Conservation (phyloP, 176 grass and related monocot species). For the Aechmea fasciata region DNA sequence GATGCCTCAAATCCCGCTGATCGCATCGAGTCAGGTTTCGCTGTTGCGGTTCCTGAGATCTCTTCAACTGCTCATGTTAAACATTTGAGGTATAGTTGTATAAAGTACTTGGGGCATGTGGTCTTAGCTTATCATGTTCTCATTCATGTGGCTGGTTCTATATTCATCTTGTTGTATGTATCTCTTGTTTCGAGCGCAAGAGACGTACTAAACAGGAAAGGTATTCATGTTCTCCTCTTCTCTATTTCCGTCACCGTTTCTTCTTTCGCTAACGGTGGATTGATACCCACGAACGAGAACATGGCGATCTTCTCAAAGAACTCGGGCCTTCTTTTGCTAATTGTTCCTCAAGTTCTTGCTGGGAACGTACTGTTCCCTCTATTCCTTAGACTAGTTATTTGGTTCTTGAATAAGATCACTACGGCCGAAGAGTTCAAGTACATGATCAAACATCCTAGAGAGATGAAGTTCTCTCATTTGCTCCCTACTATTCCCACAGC, state of each 20-base stretch:
- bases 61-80: not conserved
- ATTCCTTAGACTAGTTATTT: constrained; percentile 37
- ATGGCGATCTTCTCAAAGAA: constrained; percentile 56
- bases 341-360: constrained; percentile 45
- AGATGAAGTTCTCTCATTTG: constrained; percentile 23
- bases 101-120: constrained; percentile 29
- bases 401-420: constrained; percentile 13
- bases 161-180: constrained; percentile 37
- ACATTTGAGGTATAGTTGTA: constrained; percentile 1
- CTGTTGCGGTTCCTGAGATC: too few species aligned
- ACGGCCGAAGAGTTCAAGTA: constrained; percentile 13
- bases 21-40: not conserved
- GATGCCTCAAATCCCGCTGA: constrained; percentile 15
- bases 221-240: constrained; percentile 39
- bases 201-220: constrained; percentile 40
- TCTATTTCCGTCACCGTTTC: constrained; percentile 32
- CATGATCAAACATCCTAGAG: constrained; percentile 22
- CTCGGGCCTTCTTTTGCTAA: constrained; percentile 43
- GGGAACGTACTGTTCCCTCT: constrained; percentile 50
- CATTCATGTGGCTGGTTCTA: constrained; percentile 27
- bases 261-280: constrained; percentile 66
- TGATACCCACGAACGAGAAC: constrained; percentile 67
- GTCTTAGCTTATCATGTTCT: constrained; percentile 25
- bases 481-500: constrained; percentile 3
- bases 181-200: constrained; percentile 37